Percentiles rank a stretch among this genome's conserved stretches.
phyloP scores from a whole-genome alignment of 257 asterid species.

The Lycium barbarum region DNA sequence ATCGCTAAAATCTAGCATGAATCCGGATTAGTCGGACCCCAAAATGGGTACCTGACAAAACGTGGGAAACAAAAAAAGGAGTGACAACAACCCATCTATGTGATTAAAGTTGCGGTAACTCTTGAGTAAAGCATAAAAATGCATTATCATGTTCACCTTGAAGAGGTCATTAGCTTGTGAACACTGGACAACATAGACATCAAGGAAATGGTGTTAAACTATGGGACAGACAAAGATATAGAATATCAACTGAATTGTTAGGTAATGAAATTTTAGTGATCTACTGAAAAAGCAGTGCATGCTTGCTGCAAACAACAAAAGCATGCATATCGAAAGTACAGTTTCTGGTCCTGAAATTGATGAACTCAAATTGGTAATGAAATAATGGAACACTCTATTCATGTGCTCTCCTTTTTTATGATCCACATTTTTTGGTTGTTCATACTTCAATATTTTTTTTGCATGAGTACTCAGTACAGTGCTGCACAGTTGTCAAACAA shows the following conservation, averaged over 20 bases:
- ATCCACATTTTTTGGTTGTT: neutral
- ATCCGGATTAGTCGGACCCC: too few species aligned
- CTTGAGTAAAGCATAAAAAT: neutral
- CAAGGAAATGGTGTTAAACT: neutral
- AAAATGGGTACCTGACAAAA: too few species aligned
- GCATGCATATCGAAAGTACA: neutral
- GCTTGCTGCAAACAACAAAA: neutral
- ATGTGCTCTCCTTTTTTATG: neutral
- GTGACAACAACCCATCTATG: neutral
- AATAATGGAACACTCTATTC: neutral
- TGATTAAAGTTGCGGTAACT: neutral
- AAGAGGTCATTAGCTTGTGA: too few species aligned
- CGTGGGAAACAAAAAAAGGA: too few species aligned
- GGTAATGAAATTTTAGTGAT: neutral
- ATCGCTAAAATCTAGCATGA: neutral
- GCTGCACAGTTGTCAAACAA: neutral
- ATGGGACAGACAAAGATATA: too few species aligned
- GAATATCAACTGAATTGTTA: too few species aligned
- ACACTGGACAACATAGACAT: too few species aligned
- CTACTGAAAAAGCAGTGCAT: neutral
- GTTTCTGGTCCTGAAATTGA: neutral
- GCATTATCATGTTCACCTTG: neutral
- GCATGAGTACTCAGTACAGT: neutral
- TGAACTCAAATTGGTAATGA: neutral
- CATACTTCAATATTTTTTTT: neutral